Conservation (phyloP, 2,329 filamentous ascomycete species). For the Sclerotinia glacialis region DNA sequence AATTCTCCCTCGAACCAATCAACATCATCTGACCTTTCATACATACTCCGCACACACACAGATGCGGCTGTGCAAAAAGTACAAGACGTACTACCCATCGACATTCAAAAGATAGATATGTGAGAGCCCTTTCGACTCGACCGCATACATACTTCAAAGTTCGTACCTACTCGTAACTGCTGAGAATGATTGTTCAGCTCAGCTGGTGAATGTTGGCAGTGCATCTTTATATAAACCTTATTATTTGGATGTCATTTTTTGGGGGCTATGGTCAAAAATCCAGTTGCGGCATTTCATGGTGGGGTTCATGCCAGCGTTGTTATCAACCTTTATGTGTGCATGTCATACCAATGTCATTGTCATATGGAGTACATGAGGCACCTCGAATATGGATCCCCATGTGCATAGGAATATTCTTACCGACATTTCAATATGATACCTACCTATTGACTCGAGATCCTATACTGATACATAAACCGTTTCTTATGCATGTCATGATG, state of each 20-base stretch:
- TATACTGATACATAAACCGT: background rate
- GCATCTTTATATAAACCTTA: background rate
- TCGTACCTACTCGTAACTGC: background rate
- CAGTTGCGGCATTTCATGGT: background rate
- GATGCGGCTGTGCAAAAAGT: constrained; percentile 7
- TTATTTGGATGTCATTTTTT: background rate
- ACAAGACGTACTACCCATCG: background rate
- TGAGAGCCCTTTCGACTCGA: background rate
- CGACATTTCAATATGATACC: constrained; percentile 5
- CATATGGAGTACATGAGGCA: no score
- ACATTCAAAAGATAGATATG: background rate
- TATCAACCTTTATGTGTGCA: background rate
- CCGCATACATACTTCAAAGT: no score
- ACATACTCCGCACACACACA: background rate
- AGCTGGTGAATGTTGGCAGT: constrained; percentile 8
- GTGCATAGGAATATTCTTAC: background rate
- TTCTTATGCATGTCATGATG: constrained; percentile 1
- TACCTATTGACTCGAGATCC: background rate
- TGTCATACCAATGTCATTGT: background rate
- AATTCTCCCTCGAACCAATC: background rate
- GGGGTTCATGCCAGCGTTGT: background rate
- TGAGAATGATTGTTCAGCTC: background rate
- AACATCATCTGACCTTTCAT: background rate
- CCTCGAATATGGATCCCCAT: background rate
- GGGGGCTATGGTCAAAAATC: no score